Evolutionary conservation across 2,329 filamentous ascomycete genomes (phyloP).

Genomic region (Colletotrichum tropicale): DNA sequence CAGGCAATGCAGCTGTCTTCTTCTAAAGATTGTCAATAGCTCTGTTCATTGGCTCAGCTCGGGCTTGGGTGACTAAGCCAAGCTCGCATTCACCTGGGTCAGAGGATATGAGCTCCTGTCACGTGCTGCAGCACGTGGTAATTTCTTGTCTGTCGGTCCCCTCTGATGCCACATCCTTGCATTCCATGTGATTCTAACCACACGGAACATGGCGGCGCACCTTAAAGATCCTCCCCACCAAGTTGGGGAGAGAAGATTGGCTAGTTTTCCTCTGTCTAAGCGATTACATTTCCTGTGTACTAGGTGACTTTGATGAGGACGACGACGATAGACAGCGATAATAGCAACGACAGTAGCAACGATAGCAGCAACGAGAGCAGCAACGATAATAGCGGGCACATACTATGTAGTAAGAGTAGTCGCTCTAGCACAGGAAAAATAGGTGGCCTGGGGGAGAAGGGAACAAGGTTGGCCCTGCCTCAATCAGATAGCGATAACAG

Average conservation of each 20-base stretch:
- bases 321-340: no score
- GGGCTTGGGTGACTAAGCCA: neutral
- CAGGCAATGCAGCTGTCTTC: neutral
- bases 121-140: neutral
- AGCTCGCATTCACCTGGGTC: neutral
- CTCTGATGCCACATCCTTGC: neutral
- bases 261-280: no score
- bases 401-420: no score
- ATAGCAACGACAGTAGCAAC: no score
- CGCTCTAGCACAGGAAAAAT: no score
- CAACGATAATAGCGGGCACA: no score
- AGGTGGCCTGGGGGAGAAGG: neutral
- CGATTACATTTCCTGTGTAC: no score
- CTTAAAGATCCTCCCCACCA: neutral
- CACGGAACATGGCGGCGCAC: neutral
- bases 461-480: neutral
- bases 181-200: slow-evolving; percentile 16
- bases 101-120: neutral
- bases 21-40: neutral
- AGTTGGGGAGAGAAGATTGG: neutral
- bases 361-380: no score
- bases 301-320: no score
- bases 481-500: neutral
- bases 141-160: neutral
- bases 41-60: neutral